Evolutionary conservation across 345 rosid species (phyloP).

Genomic region (Psidium friedrichsthalianum): DNA sequence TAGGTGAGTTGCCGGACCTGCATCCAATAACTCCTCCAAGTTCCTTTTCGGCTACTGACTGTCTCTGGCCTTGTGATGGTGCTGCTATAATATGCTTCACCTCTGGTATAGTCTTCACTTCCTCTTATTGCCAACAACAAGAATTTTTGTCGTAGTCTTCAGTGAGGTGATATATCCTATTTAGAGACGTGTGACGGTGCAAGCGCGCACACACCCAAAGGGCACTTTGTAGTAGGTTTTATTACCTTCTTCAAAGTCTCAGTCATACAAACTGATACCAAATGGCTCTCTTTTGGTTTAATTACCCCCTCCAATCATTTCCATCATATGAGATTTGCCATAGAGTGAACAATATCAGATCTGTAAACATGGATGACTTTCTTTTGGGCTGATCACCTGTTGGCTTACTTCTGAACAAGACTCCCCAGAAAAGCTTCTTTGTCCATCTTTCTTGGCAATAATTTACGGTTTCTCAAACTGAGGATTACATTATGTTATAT

Average conservation of each 20-base stretch:
- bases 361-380: neutral
- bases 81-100: conserved; percentile 73
- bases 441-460: neutral
- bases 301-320: neutral
- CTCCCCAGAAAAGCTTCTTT: neutral
- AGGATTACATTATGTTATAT: neutral
- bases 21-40: neutral
- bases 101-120: conserved; percentile 31
- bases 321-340: neutral
- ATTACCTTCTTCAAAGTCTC: neutral
- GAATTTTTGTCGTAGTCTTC: neutral
- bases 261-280: neutral
- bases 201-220: no score
- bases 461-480: neutral
- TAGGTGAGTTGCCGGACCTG: conserved; percentile 18
- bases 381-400: neutral
- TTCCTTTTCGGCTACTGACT: conserved; percentile 1
- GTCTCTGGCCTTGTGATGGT: conserved; percentile 55
- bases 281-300: neutral
- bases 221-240: no score
- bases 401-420: neutral
- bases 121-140: neutral
- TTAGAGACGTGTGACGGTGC: no score
- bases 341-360: neutral
- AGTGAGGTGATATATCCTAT: no score